These are phyloP conservation scores for Pyrenochaeta sp. DNA, from an alignment of 2,329 filamentous ascomycete genomes.

Conservation along the genomic window DNA sequence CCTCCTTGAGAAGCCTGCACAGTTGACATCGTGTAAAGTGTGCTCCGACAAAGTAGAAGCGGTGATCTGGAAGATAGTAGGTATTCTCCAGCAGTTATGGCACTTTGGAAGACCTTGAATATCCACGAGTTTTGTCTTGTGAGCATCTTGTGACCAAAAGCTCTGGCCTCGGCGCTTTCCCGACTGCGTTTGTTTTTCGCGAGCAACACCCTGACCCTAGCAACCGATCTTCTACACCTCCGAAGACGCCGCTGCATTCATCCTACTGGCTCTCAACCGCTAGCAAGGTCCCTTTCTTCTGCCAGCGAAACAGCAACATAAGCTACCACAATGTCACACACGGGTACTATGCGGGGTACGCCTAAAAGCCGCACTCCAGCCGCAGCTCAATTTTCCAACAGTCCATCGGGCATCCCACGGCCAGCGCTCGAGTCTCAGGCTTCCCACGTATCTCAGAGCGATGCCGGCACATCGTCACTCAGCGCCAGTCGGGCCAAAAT, in stretches of 20 bases:
- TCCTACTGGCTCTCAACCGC: constrained; percentile 26
- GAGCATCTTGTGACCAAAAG: background rate
- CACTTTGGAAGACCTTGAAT: background rate
- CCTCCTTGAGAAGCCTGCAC: background rate
- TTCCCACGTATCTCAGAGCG: constrained; percentile 62
- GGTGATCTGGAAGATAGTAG: no score
- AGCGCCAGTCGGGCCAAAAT: constrained; percentile 96
- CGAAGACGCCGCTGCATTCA: constrained; percentile 21
- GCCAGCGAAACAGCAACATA: constrained; percentile 26
- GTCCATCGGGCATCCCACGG: constrained; percentile 75
- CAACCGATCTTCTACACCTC: constrained; percentile 29
- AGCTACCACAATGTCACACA: constrained; percentile 62
- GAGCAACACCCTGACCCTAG: constrained; percentile 25
- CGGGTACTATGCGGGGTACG: constrained; percentile 74
- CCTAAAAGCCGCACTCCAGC: constrained; percentile 70
- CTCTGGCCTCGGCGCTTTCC: constrained; percentile 21
- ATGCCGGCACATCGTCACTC: constrained; percentile 72
- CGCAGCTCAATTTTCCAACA: constrained; percentile 65
- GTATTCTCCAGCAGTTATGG: background rate
- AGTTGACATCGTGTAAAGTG: background rate
- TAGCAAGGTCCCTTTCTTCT: constrained; percentile 28
- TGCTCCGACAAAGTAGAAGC: no score
- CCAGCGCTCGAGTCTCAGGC: constrained; percentile 69
- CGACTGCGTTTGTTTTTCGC: constrained; percentile 30
- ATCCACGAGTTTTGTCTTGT: background rate